Conservation (phyloP, 1,284 basidiomycete genomes). For the Cronartium ribicola region DNA sequence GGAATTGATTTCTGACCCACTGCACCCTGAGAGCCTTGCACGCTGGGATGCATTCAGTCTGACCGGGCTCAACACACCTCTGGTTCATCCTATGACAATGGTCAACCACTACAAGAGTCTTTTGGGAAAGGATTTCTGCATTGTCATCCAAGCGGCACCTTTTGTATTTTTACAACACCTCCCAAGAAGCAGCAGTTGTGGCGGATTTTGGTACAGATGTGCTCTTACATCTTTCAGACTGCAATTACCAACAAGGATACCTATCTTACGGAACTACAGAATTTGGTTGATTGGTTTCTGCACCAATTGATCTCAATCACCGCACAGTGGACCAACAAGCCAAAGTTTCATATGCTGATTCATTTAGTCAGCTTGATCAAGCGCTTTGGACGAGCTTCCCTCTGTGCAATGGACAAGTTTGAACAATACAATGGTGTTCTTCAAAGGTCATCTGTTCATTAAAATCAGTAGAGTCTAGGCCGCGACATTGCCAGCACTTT, state of each 20-base stretch:
- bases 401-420: constrained; percentile 26
- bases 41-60: constrained; percentile 24
- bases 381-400: constrained; percentile 5
- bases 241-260: background rate
- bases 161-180: too few species aligned
- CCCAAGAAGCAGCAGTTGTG: too few species aligned
- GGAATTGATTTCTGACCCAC: constrained; percentile 48
- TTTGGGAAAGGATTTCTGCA: background rate
- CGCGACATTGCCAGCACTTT: too few species aligned
- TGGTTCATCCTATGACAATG: background rate
- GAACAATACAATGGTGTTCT: constrained; percentile 13
- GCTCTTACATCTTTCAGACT: background rate
- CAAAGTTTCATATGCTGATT: constrained; percentile 51
- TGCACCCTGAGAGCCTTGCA: constrained; percentile 25
- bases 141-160: constrained; percentile 2
- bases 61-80: background rate
- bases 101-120: background rate
- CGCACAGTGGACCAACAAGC: constrained; percentile 54
- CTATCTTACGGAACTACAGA: background rate
- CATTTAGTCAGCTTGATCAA: constrained; percentile 46
- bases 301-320: constrained; percentile 48
- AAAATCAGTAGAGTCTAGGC: too few species aligned
- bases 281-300: constrained; percentile 51
- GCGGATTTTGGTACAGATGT: too few species aligned
- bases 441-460: constrained; percentile 8